Evolutionary conservation across 345 rosid genomes (phyloP), one percentile per base, ranked within the genome.

Genomic region (Syzygium jambos): DNA sequence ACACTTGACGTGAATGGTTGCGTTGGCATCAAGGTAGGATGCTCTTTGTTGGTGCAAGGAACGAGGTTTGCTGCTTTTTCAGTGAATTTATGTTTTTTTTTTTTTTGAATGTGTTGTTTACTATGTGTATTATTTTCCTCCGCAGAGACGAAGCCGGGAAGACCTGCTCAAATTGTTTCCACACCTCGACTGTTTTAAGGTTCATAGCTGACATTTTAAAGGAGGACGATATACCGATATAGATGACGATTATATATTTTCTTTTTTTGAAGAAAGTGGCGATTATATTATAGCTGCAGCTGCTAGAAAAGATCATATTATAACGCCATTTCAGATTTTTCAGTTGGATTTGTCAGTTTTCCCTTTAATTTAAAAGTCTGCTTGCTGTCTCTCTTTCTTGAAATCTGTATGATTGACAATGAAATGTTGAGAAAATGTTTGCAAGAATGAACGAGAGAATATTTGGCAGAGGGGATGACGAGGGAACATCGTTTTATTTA

Each of bases 1-100:
- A 97, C 99, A 53, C 96, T 97, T 57, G 98, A 97, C 88, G 98
- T 97, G 55, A 97, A 97, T 89, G 99, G 98, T 87, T 97, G 99
- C 88, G 92, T 94, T 54, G 94, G 95, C 90, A 95, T 97, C 86
- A 97, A 97, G 96, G 98, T 96, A 89, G 52, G 65, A 7, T 56
- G n/a, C 14, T 59, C 49, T 89, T 78, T 84, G 86, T 14, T 84
- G 57, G 52, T 11, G 23, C 87, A 34, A 3, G 80, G 29, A 65
- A 15, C 5, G 7, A 43, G 88, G 63, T 8, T 49, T 51, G 57
- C 84, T 46, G 51, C n/a, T 86, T 29, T 56, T 49, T 13, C 0
- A 23, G 25, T 29, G 25, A 29, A 52, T 19, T 52, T 38, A 1
- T 23, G 34, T 57, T 43, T 43, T 5, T 43, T 43, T 43, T 5